A percentile compares a stretch with the other conserved stretches of the same genome.
These are phyloP conservation scores for Stenocarpella maydis DNA, from an alignment of 2,329 filamentous ascomycete genomes.

Conservation along the genomic window DNA sequence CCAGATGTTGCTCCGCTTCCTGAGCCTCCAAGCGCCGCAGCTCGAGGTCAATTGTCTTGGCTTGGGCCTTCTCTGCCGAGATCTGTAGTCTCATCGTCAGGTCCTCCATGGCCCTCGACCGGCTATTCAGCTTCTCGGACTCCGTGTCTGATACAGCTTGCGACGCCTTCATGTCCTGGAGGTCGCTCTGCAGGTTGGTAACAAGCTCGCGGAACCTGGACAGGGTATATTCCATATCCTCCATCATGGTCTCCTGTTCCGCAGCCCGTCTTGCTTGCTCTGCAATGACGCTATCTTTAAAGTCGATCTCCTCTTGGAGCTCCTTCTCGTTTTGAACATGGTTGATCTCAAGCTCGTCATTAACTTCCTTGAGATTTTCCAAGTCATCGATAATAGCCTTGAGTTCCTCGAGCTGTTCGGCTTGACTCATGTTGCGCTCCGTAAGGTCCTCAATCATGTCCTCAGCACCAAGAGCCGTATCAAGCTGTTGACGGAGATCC, in stretches of 20 bases:
- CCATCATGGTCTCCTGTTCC: conserved; percentile 81
- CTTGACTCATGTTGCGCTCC: conserved; percentile 84
- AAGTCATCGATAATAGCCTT: conserved; percentile 85
- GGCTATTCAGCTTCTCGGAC: conserved; percentile 86
- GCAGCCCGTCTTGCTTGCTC: conserved; percentile 78
- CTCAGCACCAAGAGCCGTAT: conserved; percentile 86
- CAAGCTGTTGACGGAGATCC: conserved; percentile 89
- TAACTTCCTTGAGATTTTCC: conserved; percentile 88
- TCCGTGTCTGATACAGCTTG: conserved; percentile 93
- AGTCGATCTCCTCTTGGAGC: conserved; percentile 91
- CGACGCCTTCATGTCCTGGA: conserved; percentile 91
- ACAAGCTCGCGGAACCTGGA: conserved; percentile 90
- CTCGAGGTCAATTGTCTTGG: conserved; percentile 93
- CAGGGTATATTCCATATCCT: conserved; percentile 90
- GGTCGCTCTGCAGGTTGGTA: conserved; percentile 81
- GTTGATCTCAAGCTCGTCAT: conserved; percentile 92
- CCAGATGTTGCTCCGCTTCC: conserved; percentile 86
- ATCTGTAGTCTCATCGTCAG: conserved; percentile 93
- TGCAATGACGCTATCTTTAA: conserved; percentile 83
- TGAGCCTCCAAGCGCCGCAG: conserved; percentile 86
- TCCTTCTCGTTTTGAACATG: conserved; percentile 94
- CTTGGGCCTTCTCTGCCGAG: conserved; percentile 88
- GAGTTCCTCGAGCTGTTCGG: conserved; percentile 84
- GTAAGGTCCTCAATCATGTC: conserved; percentile 94
- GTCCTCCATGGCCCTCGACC: conserved; percentile 94